Conservation (phyloP, 108 stramenopile genomes). For the Skeletonema tropicum region DNA sequence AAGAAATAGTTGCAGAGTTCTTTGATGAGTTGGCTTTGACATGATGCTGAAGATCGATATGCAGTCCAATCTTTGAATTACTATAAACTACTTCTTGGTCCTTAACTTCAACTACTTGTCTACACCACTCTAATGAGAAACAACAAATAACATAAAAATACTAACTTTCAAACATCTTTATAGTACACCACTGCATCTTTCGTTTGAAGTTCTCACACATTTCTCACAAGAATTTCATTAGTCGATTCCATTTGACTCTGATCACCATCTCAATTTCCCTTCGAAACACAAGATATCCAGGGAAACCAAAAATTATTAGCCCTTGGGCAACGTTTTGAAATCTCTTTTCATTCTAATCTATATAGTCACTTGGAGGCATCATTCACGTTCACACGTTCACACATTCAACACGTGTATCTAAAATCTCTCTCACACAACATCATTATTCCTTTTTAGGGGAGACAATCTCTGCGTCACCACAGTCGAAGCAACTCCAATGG, state of each 20-base stretch:
- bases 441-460: background rate
- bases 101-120: background rate
- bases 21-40: background rate
- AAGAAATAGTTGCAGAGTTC: conserved; percentile 16
- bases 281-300: no score
- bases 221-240: no score
- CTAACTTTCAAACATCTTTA: background rate
- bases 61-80: background rate
- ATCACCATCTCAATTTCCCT: no score
- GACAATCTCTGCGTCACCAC: background rate
- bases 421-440: background rate
- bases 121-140: background rate
- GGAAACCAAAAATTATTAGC: no score
- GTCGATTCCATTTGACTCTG: no score
- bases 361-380: no score
- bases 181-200: no score
- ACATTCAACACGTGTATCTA: background rate
- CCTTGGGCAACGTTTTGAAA: background rate
- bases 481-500: background rate
- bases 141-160: background rate
- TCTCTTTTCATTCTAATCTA: background rate
- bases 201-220: no score
- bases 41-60: background rate
- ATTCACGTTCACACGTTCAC: no score
- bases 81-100: background rate